Percentiles rank a stretch among this genome's conserved stretches.
Conservation (phyloP, 1,284 basidiomycete genomes). For the Trametes hirsuta region DNA sequence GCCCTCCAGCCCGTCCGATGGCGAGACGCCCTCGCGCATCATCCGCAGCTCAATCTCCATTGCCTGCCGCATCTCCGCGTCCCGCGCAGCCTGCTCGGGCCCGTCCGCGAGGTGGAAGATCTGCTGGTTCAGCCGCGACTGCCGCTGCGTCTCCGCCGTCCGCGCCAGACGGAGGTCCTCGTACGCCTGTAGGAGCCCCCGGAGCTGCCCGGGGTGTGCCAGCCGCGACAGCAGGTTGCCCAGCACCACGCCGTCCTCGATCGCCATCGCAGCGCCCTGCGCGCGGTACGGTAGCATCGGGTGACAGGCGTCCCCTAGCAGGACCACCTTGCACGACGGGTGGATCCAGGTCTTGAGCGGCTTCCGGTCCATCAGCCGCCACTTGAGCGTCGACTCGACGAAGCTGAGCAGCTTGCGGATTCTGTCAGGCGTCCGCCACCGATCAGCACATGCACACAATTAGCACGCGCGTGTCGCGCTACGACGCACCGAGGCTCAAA, state of each 20-base stretch:
- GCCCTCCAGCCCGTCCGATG: slow-evolving; percentile 31
- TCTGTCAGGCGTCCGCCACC: slow-evolving; percentile 25
- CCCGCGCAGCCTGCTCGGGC: slow-evolving; percentile 52
- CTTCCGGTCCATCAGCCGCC: slow-evolving; percentile 48
- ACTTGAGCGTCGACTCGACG: slow-evolving; percentile 46
- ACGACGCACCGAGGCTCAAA: slow-evolving; percentile 45
- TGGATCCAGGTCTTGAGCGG: slow-evolving; percentile 48
- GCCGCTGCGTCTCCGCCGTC: slow-evolving; percentile 49
- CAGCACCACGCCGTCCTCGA: slow-evolving; percentile 68
- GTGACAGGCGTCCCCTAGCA: slow-evolving; percentile 53
- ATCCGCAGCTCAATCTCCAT: slow-evolving; percentile 44
- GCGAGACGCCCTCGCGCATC: slow-evolving; percentile 13
- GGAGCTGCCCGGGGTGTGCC: slow-evolving; percentile 44
- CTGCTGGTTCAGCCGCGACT: slow-evolving; percentile 52
- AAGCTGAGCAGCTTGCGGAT: slow-evolving; percentile 43
- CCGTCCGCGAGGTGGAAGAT: slow-evolving; percentile 61
- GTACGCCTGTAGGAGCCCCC: slow-evolving; percentile 53
- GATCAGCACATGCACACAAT: neutral
- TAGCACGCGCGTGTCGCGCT: neutral
- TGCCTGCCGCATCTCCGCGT: slow-evolving; percentile 51
- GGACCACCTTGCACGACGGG: slow-evolving; percentile 38
- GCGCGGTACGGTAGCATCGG: slow-evolving; percentile 76
- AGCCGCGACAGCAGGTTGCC: slow-evolving; percentile 60
- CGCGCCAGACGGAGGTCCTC: slow-evolving; percentile 51
- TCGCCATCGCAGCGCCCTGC: slow-evolving; percentile 70